phyloP scores from a whole-genome alignment of 192 early-diverging fungal species.

The Coemansia sp. region DNA sequence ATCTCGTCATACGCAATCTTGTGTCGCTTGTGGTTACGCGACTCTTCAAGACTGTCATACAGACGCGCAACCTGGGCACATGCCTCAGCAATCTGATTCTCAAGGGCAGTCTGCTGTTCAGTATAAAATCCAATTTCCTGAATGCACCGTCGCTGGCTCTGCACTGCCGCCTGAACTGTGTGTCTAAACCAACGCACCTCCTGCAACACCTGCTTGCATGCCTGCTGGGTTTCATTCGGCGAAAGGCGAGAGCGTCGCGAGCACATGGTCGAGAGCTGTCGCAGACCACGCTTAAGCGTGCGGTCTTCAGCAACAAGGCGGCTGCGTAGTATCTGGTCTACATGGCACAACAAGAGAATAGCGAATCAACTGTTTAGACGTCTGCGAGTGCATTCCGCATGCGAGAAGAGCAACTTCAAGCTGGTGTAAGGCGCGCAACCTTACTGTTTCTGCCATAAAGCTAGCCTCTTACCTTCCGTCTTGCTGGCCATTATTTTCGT shows the following conservation, averaged over 20 bases:
- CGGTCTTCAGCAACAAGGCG: conserved; percentile 42
- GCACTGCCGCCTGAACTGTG: conserved; percentile 29
- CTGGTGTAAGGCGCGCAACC: too few species aligned
- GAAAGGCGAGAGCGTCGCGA: conserved; percentile 17
- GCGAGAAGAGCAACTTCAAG: too few species aligned
- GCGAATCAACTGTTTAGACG: too few species aligned
- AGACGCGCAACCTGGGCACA: conserved; percentile 19
- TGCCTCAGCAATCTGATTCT: conserved; percentile 10
- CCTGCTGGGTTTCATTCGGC: conserved; percentile 23
- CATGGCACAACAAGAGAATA: background rate
- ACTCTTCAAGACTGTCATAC: conserved; percentile 39
- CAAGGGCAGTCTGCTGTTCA: conserved; percentile 17
- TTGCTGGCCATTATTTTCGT: too few species aligned
- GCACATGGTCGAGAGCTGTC: conserved; percentile 37
- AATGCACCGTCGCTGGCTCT: conserved; percentile 38
- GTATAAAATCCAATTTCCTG: conserved; percentile 19
- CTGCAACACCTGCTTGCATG: conserved; percentile 26
- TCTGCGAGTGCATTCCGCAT: too few species aligned
- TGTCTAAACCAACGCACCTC: conserved; percentile 53
- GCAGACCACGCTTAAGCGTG: conserved; percentile 44
- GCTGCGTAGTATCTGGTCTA: conserved; percentile 43
- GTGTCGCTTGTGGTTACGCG: conserved; percentile 49
- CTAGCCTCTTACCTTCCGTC: too few species aligned
- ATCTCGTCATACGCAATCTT: conserved; percentile 52
- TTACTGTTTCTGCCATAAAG: too few species aligned